phyloP scores from a whole-genome alignment of 1,139 yeast species.

The Sugiyamaella xylanicola region DNA sequence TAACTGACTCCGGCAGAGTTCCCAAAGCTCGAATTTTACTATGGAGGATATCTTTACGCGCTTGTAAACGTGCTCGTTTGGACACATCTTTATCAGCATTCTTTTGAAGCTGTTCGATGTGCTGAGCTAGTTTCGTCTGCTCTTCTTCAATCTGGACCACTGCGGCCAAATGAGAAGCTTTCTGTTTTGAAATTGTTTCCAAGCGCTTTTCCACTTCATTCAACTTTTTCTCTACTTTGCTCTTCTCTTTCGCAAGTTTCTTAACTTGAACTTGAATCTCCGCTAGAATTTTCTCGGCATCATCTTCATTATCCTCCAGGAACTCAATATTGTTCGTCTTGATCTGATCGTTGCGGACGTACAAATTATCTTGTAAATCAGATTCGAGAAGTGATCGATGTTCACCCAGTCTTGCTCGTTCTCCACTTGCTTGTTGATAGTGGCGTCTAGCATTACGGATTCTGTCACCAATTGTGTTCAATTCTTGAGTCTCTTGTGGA shows the following conservation, averaged over 20 bases:
- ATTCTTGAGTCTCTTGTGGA: conserved; percentile 47
- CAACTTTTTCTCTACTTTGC: conserved; percentile 9
- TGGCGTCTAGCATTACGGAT: conserved; percentile 49
- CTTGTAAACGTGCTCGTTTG: conserved; percentile 60
- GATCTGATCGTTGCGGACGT: conserved; percentile 48
- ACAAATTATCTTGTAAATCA: conserved; percentile 59
- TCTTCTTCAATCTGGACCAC: conserved; percentile 57
- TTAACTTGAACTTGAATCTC: conserved; percentile 11
- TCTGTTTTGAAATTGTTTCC: background rate
- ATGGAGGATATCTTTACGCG: conserved; percentile 72
- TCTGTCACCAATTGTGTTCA: conserved; percentile 46
- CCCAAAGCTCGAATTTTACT: conserved; percentile 81
- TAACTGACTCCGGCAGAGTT: conserved; percentile 79
- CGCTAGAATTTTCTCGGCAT: background rate
- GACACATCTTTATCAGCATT: conserved; percentile 66
- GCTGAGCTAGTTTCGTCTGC: conserved; percentile 56
- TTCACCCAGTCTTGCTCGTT: conserved; percentile 54
- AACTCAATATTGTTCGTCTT: conserved; percentile 20
- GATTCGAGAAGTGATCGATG: conserved; percentile 55
- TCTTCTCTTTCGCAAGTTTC: conserved; percentile 4
- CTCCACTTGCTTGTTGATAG: conserved; percentile 49
- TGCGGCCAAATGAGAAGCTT: conserved; percentile 21
- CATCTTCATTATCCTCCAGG: conserved; percentile 20
- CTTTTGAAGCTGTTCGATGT: conserved; percentile 64
- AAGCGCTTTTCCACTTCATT: conserved; percentile 43